Conservation (phyloP, 2,329 filamentous ascomycete species). For the Fusarium nisikadoi region DNA sequence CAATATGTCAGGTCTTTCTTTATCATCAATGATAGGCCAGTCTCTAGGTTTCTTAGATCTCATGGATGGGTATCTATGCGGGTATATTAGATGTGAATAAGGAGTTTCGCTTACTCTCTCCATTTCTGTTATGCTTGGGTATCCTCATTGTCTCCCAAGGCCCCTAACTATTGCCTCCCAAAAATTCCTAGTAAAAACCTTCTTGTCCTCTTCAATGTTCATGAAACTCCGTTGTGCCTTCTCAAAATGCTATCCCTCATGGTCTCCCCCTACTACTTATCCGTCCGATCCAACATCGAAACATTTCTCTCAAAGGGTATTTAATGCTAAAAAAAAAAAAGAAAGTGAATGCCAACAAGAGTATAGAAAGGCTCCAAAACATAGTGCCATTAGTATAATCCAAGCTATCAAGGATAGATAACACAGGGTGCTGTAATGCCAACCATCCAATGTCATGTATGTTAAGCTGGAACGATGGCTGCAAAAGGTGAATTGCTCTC, state of each 20-base stretch:
- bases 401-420: background rate
- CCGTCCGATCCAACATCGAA: constrained; percentile 6
- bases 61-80: background rate
- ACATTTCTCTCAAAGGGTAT: constrained; percentile 23
- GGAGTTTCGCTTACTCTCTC: background rate
- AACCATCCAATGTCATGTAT: constrained; percentile 5
- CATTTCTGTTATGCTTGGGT: background rate
- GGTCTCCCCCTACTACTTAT: background rate
- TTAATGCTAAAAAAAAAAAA: constrained; percentile 4
- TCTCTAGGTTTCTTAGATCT: background rate
- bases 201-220: background rate
- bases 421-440: background rate
- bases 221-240: background rate
- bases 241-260: background rate
- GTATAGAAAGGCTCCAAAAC: background rate
- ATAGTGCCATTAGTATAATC: background rate
- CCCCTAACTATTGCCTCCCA: background rate
- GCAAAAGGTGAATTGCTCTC: constrained; percentile 8
- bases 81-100: constrained; percentile 4
- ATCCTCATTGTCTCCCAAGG: background rate
- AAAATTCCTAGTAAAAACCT: background rate
- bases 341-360: background rate
- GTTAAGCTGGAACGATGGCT: background rate
- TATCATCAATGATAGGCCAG: background rate
- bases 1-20: background rate